Evolutionary conservation across 352 stramenopile species (phyloP).

Genomic region (Phytopythium helicoides): DNA sequence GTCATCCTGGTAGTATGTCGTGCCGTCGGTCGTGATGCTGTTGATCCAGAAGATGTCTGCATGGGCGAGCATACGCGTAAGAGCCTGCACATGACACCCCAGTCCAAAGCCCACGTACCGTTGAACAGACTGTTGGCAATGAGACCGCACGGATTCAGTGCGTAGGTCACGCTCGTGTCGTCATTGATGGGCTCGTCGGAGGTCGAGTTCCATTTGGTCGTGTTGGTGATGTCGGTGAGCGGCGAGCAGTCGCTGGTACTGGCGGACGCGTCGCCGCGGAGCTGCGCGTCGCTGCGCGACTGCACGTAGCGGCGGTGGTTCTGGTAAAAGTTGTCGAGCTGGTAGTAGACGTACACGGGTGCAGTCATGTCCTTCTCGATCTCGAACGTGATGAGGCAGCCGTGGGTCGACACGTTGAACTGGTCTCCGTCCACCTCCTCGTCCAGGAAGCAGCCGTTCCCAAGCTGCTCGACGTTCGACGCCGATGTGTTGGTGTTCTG

Average conservation of each 20-base stretch:
- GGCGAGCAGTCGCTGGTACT: constrained; percentile 83
- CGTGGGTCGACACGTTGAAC: constrained; percentile 56
- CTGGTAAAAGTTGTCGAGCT: constrained; percentile 99
- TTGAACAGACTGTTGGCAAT: constrained; percentile 99
- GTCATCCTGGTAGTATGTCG: constrained; percentile 68
- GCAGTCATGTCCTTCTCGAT: constrained; percentile 93
- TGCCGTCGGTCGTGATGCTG: constrained; percentile 40
- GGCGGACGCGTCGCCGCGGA: constrained; percentile 64
- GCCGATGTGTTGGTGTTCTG: constrained; percentile 40
- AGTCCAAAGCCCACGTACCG: constrained; percentile 36
- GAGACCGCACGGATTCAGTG: constrained; percentile 97
- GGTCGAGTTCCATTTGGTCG: constrained; percentile 80
- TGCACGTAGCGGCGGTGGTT: constrained; percentile 96
- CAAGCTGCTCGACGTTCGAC: constrained; percentile 58
- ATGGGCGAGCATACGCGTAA: background rate
- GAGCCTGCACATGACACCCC: background rate
- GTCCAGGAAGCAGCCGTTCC: constrained; percentile 57
- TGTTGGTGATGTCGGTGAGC: constrained; percentile 40
- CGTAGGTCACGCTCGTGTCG: constrained; percentile 40
- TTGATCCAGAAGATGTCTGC: constrained; percentile 87
- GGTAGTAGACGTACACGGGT: constrained; percentile 98
- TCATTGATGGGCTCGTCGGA: constrained; percentile 24
- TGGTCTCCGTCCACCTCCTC: constrained; percentile 57
- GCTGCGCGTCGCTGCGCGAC: constrained; percentile 89
- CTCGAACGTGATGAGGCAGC: constrained; percentile 84